A percentile compares a stretch with the other conserved stretches of the same genome.
These are phyloP conservation scores for Cornus kousa DNA, from an alignment of 148 eudicot species.

Conservation along the genomic window DNA sequence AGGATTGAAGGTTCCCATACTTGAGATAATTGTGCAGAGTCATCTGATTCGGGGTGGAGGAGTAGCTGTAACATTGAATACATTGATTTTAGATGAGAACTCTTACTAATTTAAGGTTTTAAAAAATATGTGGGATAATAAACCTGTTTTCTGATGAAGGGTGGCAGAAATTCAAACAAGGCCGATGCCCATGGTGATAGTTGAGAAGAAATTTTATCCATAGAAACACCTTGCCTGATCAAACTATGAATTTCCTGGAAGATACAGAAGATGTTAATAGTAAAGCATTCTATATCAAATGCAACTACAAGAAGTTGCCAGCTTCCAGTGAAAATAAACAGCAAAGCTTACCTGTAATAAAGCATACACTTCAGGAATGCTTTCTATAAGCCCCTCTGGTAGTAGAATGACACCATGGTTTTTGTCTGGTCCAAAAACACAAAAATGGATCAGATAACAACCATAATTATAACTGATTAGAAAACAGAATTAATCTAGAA, in stretches of 20 bases:
- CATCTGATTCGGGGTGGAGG: conserved; percentile 96
- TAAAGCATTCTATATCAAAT: conserved; percentile 7
- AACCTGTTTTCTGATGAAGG: conserved; percentile 86
- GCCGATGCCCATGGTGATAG: conserved; percentile 99
- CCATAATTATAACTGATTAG: background rate
- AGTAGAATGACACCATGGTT: conserved; percentile 90
- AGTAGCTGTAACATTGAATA: conserved; percentile 61
- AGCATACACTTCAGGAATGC: conserved; percentile 97
- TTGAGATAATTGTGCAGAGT: conserved; percentile 98
- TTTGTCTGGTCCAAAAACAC: conserved; percentile 51
- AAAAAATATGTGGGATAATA: conserved; percentile 7
- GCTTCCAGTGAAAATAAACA: background rate
- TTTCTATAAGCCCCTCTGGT: conserved; percentile 98
- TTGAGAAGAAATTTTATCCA: conserved; percentile 73
- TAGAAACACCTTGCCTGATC: conserved; percentile 74
- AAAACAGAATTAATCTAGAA: background rate
- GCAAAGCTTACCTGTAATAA: conserved; percentile 66
- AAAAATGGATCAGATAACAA: conserved; percentile 14
- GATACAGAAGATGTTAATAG: conserved; percentile 5
- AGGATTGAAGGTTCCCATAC: conserved; percentile 34
- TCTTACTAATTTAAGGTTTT: background rate
- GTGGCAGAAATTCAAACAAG: conserved; percentile 87
- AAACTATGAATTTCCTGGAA: conserved; percentile 89
- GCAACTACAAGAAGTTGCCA: conserved; percentile 3
- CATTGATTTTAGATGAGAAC: conserved; percentile 2